phyloP scores from a whole-genome alignment of 2,329 filamentous ascomycete genomes.

The Alternaria consortialis region DNA sequence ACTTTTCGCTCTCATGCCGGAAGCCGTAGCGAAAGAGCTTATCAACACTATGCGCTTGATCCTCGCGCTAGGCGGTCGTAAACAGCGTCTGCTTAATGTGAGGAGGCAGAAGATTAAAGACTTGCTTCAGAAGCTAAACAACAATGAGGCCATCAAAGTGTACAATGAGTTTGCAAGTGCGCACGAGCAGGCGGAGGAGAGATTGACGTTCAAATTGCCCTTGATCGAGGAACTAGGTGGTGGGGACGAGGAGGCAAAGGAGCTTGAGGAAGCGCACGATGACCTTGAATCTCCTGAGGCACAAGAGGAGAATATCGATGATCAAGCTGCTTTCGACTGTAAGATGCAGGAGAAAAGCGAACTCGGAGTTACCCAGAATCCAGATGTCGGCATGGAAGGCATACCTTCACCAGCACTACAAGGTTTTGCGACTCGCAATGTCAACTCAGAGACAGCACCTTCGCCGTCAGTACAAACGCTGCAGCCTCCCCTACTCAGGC shows the following conservation, averaged over 20 bases:
- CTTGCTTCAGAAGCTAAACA: neutral
- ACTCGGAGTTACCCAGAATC: neutral
- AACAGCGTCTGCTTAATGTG: neutral
- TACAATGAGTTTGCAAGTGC: conserved; percentile 1
- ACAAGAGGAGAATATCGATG: fast-evolving
- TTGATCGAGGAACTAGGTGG: neutral
- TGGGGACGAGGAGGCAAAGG: neutral
- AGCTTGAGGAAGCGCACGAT: neutral
- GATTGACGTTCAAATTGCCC: conserved; percentile 11
- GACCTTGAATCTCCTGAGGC: neutral
- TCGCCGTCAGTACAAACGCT: neutral
- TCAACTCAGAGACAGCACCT: neutral
- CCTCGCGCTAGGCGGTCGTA: neutral
- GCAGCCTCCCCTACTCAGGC: neutral
- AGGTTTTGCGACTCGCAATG: neutral
- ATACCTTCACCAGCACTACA: neutral
- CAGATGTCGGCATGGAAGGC: neutral
- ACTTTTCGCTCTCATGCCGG: neutral
- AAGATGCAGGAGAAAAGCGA: neutral
- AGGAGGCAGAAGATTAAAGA: neutral
- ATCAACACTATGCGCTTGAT: conserved; percentile 2
- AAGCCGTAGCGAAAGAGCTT: neutral
- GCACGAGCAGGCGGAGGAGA: neutral
- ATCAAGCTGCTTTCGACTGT: neutral
- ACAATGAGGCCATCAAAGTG: neutral